Conservation (phyloP, 202 grass and related monocot genomes). For the Zizania palustris region DNA sequence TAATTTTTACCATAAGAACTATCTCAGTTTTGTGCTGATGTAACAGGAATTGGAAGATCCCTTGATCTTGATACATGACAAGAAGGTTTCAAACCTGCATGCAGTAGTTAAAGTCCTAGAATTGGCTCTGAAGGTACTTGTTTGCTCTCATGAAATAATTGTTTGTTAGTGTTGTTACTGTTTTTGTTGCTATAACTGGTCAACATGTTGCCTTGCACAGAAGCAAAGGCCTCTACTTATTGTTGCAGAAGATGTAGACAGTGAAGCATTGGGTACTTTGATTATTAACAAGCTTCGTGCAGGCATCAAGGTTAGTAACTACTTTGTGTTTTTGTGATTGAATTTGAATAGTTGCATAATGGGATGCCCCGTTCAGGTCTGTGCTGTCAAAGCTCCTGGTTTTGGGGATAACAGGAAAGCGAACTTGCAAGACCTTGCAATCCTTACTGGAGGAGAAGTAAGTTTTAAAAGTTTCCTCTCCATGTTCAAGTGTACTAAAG, state of each 20-base stretch:
- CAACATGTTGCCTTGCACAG: slow-evolving; percentile 44
- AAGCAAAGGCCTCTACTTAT: slow-evolving; percentile 83
- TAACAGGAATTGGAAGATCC: slow-evolving; percentile 87
- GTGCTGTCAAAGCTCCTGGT: slow-evolving; percentile 95
- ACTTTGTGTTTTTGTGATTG: slow-evolving; percentile 14
- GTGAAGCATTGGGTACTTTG: slow-evolving; percentile 83
- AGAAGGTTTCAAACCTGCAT: slow-evolving; percentile 85
- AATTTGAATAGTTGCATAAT: slow-evolving; percentile 20
- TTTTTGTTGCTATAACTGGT: neutral
- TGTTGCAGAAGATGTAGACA: slow-evolving; percentile 95
- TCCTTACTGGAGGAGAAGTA: slow-evolving; percentile 87
- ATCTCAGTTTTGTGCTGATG: neutral
- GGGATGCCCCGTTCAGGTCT: slow-evolving; percentile 58
- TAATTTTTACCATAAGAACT: neutral
- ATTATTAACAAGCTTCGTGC: slow-evolving; percentile 98
- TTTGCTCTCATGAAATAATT: slow-evolving; percentile 8
- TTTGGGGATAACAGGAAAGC: slow-evolving; percentile 98
- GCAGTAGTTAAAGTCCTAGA: slow-evolving; percentile 88
- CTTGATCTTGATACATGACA: slow-evolving; percentile 94
- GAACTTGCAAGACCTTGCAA: slow-evolving; percentile 87
- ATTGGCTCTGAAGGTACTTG: slow-evolving; percentile 66
- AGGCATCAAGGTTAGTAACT: slow-evolving; percentile 78
- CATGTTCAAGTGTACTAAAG: neutral
- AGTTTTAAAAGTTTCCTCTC: slow-evolving; percentile 20
- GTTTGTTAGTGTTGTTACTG: neutral